phyloP scores from a whole-genome alignment of 2,329 filamentous ascomycete species.

The Metarhizium robertsii region DNA sequence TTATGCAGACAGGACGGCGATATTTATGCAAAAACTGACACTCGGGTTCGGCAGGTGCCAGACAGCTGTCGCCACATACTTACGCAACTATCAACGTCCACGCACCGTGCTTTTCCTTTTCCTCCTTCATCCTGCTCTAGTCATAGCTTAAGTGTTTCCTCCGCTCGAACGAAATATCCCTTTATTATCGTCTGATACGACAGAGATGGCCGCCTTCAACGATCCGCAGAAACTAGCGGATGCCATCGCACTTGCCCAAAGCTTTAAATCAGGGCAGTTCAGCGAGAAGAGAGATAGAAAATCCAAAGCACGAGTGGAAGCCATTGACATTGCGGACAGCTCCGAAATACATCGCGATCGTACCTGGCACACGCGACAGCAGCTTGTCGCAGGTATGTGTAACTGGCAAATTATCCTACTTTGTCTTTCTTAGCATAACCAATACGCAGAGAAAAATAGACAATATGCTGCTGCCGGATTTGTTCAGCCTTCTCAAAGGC shows the following conservation, averaged over 20 bases:
- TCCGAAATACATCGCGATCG: neutral
- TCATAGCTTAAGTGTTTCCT: neutral
- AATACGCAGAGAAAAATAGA: neutral
- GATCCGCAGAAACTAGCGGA: slow-evolving; percentile 17
- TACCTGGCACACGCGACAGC: neutral
- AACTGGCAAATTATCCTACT: neutral
- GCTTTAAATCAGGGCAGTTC: slow-evolving; percentile 14
- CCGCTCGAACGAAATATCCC: neutral
- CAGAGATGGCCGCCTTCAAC: slow-evolving; percentile 11
- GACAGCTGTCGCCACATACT: neutral
- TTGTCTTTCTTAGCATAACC: neutral
- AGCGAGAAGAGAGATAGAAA: neutral
- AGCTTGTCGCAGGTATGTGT: neutral
- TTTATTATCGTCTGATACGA: neutral
- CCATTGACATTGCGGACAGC: neutral
- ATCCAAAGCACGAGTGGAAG: neutral
- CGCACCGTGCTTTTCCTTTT: neutral
- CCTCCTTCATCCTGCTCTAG: neutral
- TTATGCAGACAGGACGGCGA: neutral
- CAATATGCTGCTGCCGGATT: neutral
- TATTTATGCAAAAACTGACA: neutral
- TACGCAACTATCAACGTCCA: neutral
- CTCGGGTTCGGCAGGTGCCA: slow-evolving; percentile 4
- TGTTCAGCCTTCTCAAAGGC: slow-evolving; percentile 1
- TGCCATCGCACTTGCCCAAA: slow-evolving; percentile 16